Percentiles rank a stretch among this genome's conserved stretches.
phyloP scores from a whole-genome alignment of 345 rosid genomes.

The Aurinia saxatilis region DNA sequence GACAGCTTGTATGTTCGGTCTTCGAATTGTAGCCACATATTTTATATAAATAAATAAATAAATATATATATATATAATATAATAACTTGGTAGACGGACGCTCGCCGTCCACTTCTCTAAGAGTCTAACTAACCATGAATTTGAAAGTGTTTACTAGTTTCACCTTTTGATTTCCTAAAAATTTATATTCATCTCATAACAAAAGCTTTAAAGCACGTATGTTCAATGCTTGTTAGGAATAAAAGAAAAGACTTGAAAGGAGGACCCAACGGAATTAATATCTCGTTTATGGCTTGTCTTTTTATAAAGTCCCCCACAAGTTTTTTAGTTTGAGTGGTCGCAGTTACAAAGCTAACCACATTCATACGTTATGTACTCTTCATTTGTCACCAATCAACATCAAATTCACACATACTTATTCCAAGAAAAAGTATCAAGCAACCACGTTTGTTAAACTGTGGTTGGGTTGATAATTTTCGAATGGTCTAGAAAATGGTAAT shows the following conservation, averaged over 20 bases:
- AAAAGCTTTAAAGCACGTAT: too few relatives aligned
- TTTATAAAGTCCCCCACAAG: neutral
- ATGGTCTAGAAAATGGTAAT: too few relatives aligned
- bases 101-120: neutral
- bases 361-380: slow-evolving; percentile 9
- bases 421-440: too few relatives aligned
- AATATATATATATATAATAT: too few relatives aligned
- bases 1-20: neutral
- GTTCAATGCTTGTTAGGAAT: neutral
- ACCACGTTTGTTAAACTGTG: too few relatives aligned
- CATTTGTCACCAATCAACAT: slow-evolving; percentile 8
- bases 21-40: neutral
- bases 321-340: slow-evolving; percentile 12
- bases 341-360: slow-evolving; percentile 5
- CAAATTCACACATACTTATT: neutral
- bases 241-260: neutral
- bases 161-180: too few relatives aligned
- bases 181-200: too few relatives aligned
- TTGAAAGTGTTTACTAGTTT: too few relatives aligned
- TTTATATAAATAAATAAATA: neutral
- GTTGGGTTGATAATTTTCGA: too few relatives aligned
- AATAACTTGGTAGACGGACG: neutral
- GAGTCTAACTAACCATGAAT: neutral
- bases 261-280: neutral
- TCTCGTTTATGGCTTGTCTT: neutral